Base-by-base conservation (phyloP, 352 stramenopile genomes). In the Phytophthora pini region DNA sequence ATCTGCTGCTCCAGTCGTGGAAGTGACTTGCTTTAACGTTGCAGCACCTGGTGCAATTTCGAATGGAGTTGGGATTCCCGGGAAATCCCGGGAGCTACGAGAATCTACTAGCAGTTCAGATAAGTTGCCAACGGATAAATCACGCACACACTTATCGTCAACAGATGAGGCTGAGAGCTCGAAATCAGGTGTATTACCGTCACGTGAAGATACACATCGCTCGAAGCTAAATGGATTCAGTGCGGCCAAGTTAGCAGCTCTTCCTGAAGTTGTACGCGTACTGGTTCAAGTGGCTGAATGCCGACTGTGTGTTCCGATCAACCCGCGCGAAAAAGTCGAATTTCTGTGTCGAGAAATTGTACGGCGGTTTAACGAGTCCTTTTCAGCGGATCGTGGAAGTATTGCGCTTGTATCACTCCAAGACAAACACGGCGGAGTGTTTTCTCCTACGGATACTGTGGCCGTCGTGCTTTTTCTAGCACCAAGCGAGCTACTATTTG, bases 331-430 rank as follows among this genome's bases (percentile, higher is more conserved):
- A 52, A 75, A 64, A 3, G 67, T 89, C 20, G 56, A 65, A 5
- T 72, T 72, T 20, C 61, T 91, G 4, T 88, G 79, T 9, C 55
- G 59, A 44, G 79, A 89, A 61, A 77, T 89, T 50, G 72, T 88
- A 15, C 77, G 79, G 6, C 72, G 82, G 17, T 91, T 77, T 52
- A 89, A 91, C 50, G 82, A 91, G 48, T 68, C 79, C 2, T 89
- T 89, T 29, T 65, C 49, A 4, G 39, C 64, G 29, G 43, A 60
- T n/a, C 53, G 49, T 9, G 72, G 59, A 2, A 56, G 50, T 11
- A 75, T 89, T 36, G 62, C 61, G 0, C 45, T 59, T 36, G 79
- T 89, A 15, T 75, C 77, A 40, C 71, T 91, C 8, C 82, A 89
- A 54, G 82, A 89, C 29, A 68, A 72, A 5, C 68, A 79, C n/a